phyloP scores from a whole-genome alignment of 805 yeast species.

The Candida berthetii region DNA sequence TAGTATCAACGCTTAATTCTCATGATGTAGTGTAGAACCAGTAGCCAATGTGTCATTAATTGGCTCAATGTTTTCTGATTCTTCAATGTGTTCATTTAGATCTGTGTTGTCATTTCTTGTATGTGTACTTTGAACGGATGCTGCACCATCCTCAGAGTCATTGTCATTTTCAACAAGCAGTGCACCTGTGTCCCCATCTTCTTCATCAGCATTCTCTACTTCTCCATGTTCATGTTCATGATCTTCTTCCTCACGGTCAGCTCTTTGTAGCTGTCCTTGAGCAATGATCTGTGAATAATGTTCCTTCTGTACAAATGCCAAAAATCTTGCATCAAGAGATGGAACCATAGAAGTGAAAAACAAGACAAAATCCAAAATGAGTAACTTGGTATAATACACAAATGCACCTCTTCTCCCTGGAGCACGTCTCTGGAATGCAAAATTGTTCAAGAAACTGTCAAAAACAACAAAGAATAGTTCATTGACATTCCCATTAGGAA shows the following conservation, averaged over 20 bases:
- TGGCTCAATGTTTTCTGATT: no score
- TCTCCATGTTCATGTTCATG: no score
- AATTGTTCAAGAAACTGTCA: neutral
- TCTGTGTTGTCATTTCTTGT: no score
- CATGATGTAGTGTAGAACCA: no score
- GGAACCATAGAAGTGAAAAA: neutral
- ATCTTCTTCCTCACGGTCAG: neutral
- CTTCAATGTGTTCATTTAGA: no score
- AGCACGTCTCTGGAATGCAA: neutral
- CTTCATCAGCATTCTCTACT: no score
- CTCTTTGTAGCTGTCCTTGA: neutral
- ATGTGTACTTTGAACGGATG: no score
- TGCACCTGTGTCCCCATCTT: no score
- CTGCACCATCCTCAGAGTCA: no score
- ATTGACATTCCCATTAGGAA: neutral
- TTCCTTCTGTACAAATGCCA: neutral
- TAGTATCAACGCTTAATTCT: no score
- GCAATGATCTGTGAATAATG: neutral
- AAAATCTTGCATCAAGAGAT: neutral
- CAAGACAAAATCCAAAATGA: neutral
- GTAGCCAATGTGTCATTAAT: no score
- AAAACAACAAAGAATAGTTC: neutral
- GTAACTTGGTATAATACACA: neutral
- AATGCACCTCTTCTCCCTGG: neutral
- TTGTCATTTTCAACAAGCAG: no score